Evolutionary conservation across 495 filamentous ascomycete species (phyloP).

Genomic region (Aspergillus asperescens): DNA sequence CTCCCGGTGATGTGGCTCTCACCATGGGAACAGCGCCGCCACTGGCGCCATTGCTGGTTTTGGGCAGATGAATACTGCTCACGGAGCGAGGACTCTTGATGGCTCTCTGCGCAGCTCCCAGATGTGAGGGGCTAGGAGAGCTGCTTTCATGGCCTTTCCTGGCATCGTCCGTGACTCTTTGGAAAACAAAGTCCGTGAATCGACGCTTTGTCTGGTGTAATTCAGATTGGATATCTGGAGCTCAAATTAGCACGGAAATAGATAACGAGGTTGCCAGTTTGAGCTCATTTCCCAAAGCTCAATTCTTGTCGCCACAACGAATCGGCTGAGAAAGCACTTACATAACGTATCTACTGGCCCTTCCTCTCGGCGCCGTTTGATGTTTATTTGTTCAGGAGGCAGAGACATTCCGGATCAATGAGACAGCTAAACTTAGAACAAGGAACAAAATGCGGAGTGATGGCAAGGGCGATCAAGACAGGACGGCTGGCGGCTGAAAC

Average conservation of each 20-base stretch:
- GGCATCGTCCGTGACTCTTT: slow-evolving; percentile 32
- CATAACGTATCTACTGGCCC: slow-evolving; percentile 53
- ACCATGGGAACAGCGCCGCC: slow-evolving; percentile 31
- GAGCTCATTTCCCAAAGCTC: not conserved
- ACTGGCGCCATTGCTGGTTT: slow-evolving; percentile 13
- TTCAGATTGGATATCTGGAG: slow-evolving; percentile 42
- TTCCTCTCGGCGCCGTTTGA: slow-evolving; percentile 54
- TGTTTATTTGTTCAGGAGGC: slow-evolving; percentile 50
- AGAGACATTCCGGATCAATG: slow-evolving; percentile 30
- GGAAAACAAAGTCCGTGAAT: slow-evolving; percentile 47
- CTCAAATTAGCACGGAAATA: not conserved
- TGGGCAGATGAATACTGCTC: slow-evolving; percentile 32
- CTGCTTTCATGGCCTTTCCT: slow-evolving; percentile 15
- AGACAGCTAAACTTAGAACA: too few species aligned
- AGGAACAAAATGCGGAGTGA: not conserved
- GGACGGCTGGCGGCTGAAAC: not conserved
- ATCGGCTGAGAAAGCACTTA: slow-evolving; percentile 26
- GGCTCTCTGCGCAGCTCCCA: slow-evolving; percentile 22
- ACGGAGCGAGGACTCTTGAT: slow-evolving; percentile 39
- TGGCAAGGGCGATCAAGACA: not conserved
- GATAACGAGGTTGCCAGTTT: not conserved
- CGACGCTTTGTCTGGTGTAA: slow-evolving; percentile 45
- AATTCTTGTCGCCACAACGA: not conserved
- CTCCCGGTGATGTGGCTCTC: slow-evolving; percentile 42
- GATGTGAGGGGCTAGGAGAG: slow-evolving; percentile 14